Evolutionary conservation across 2,329 filamentous ascomycete genomes (phyloP), one percentile per base, ranked within the genome.

Genomic region (Periconia sp.): DNA sequence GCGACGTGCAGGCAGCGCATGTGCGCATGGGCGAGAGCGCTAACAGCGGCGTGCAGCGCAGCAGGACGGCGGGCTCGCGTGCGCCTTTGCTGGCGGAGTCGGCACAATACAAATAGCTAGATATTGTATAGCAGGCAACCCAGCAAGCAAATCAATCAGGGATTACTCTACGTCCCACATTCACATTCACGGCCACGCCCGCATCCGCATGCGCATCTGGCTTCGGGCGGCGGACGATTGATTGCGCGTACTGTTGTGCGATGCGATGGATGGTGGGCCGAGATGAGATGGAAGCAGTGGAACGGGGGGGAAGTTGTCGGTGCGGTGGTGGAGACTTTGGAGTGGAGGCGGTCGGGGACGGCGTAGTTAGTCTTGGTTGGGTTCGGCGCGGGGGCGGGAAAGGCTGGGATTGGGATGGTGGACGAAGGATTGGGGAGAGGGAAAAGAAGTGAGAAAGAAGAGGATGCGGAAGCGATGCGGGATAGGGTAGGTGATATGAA

Each of bases 1-100:
- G 54, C 23, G 47, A 54, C 23, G 52, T 33, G 30, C 58, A 52
- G 52, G 55, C 23, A 61, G 63, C 60, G 70, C 68, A 71, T 70
- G 53, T 62, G 69, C 63, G 67, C 66, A 61, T 60, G 58, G 19
- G 56, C 11, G 49, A 41, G 41, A 45, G 45, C 37, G 54, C 44
- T 45, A 45, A 48, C 53, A 40, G 49, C 43, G 51, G 51, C 18
- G 62, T 30, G 57, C 41, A 54, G 52, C 23, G 23, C 23, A 15
- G 47, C 57, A n/a, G n/a, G 23, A 31, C 47, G 42, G 60, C 58
- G 50, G 57, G 45, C 47, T 49, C 15, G 18, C 41, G 47, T 19
- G 50, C 53, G 51, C 48, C 35, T 45, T 27, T 45, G 49, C 50
- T 43, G 46, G 51, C 50, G 23, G 23, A 27, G 23, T 27, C 23